Evolutionary conservation across 1,284 basidiomycete species (phyloP).

Genomic region (Pulveroboletus sp.): DNA sequence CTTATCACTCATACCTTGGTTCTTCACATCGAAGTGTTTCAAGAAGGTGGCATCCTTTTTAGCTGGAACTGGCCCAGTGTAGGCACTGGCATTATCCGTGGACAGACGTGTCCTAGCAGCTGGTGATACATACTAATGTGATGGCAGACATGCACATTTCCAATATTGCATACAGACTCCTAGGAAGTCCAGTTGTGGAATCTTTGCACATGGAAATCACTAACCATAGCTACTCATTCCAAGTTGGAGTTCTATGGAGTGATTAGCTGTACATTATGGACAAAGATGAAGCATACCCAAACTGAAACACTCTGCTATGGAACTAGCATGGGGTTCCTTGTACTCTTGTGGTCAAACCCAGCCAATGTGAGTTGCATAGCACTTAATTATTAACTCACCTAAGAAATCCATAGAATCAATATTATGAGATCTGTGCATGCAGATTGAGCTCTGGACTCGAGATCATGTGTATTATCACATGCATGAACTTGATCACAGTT

Average conservation of each 20-base stretch:
- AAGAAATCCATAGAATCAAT: too few species aligned
- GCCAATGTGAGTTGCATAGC: conserved; percentile 5
- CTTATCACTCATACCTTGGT: too few species aligned
- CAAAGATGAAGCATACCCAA: background rate
- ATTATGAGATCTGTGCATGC: background rate
- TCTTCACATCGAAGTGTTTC: too few species aligned
- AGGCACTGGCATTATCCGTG: too few species aligned
- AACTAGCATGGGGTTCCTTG: conserved; percentile 1
- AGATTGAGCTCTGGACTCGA: background rate
- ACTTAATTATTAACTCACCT: too few species aligned
- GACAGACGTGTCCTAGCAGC: background rate
- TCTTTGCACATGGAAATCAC: background rate
- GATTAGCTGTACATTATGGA: conserved; percentile 1
- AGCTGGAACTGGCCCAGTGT: too few species aligned
- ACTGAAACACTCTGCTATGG: conserved; percentile 3
- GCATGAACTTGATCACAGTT: background rate
- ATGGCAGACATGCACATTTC: background rate
- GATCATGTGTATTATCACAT: background rate
- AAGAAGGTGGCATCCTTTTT: too few species aligned
- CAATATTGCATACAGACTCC: background rate
- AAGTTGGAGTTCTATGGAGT: background rate
- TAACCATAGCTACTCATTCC: background rate
- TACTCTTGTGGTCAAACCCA: conserved; percentile 1
- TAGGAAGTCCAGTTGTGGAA: background rate
- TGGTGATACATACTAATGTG: background rate